These are phyloP conservation scores for Evansstolkia leycettana DNA, from an alignment of 495 filamentous ascomycete species.

Conservation along the genomic window DNA sequence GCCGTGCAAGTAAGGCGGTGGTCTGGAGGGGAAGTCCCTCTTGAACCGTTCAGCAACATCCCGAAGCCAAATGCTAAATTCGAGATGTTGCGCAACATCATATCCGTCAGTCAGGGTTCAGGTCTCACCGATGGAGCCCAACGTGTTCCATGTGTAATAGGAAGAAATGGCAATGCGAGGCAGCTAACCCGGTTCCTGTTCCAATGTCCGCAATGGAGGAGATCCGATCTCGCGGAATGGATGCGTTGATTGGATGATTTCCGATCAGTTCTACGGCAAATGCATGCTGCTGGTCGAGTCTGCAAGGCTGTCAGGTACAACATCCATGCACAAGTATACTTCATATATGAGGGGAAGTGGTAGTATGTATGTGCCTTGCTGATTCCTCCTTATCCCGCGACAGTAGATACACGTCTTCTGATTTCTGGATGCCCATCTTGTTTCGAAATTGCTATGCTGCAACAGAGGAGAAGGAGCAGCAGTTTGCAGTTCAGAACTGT, in stretches of 20 bases:
- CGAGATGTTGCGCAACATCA: too few species aligned
- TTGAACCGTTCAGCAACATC: constrained; percentile 2
- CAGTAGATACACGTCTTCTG: constrained; percentile 8
- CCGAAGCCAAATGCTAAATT: constrained; percentile 9
- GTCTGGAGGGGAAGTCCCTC: constrained; percentile 2
- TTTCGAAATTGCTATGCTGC: too few species aligned
- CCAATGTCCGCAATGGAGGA: constrained; percentile 21
- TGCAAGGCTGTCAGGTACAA: constrained; percentile 1
- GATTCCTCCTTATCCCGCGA: constrained; percentile 9
- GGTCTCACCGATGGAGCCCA: too few species aligned
- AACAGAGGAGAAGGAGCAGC: too few species aligned
- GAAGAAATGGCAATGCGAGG: too few species aligned
- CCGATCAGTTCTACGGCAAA: constrained; percentile 11
- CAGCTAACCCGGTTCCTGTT: constrained; percentile 26
- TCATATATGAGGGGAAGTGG: too few species aligned
- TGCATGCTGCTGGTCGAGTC: constrained; percentile 17
- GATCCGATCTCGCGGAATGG: constrained; percentile 12
- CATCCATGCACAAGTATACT: not conserved
- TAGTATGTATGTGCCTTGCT: constrained; percentile 6
- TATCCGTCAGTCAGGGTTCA: too few species aligned
- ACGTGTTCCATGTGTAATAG: too few species aligned
- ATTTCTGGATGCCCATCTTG: constrained; percentile 1
- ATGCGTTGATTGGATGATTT: constrained; percentile 14
- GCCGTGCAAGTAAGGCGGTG: constrained; percentile 15
- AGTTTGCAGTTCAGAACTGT: too few species aligned